These are phyloP conservation scores for Sporopachydermia quercuum DNA, from an alignment of 805 yeast species.

Conservation along the genomic window DNA sequence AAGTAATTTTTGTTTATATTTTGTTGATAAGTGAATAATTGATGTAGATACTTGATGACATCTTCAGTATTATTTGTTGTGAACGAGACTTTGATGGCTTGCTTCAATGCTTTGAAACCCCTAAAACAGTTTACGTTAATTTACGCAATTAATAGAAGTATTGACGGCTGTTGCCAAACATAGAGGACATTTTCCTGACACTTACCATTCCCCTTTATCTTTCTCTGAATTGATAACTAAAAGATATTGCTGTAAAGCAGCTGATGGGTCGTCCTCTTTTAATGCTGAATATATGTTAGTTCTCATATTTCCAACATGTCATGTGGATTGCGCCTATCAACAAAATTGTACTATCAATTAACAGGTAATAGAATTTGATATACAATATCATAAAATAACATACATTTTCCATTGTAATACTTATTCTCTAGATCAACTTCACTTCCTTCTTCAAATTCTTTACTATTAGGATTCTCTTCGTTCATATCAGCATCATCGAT, in stretches of 20 bases:
- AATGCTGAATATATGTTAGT: constrained; percentile 8
- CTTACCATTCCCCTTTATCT: constrained; percentile 13
- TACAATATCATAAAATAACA: background rate
- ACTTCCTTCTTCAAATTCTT: background rate
- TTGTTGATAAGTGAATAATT: constrained; percentile 9
- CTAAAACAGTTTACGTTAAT: constrained; percentile 9
- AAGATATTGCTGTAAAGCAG: constrained; percentile 17
- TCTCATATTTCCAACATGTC: constrained; percentile 2
- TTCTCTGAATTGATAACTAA: constrained; percentile 13
- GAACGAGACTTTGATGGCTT: constrained; percentile 18
- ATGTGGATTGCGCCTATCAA: background rate
- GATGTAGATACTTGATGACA: constrained; percentile 11
- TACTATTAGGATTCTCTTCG: constrained; percentile 10
- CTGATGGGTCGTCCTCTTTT: constrained; percentile 18
- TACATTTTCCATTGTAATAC: constrained; percentile 23
- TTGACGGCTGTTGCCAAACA: background rate
- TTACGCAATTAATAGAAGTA: too few species aligned
- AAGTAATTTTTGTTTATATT: constrained; percentile 17
- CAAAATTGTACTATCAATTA: background rate
- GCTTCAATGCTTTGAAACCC: constrained; percentile 21
- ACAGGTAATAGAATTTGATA: background rate
- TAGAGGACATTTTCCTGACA: background rate
- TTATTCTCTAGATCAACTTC: constrained; percentile 15
- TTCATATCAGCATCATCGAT: constrained; percentile 13
- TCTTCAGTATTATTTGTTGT: constrained; percentile 8